Evolutionary conservation across 306 rosid species (phyloP).

Genomic region (Fragaria vesca): DNA sequence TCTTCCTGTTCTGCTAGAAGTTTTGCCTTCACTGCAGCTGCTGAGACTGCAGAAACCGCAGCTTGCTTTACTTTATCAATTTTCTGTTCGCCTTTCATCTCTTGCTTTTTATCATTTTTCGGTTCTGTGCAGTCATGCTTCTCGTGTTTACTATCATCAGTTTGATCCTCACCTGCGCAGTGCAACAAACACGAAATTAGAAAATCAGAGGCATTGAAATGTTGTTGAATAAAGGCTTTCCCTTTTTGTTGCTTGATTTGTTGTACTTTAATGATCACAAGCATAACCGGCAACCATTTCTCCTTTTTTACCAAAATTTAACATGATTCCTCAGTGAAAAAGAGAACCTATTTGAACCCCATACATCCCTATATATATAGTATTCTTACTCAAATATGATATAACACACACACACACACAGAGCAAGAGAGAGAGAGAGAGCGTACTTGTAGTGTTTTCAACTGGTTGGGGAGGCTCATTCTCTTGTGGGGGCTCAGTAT

Average conservation of each 20-base stretch:
- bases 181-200: slow-evolving; percentile 11
- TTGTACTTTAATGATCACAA: background rate
- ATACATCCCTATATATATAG: background rate
- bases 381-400: background rate
- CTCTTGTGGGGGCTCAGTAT: slow-evolving; percentile 36
- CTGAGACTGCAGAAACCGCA: slow-evolving; percentile 77
- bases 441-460: slow-evolving; percentile 42
- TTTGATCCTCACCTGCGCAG: slow-evolving; percentile 49
- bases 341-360: background rate
- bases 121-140: slow-evolving; percentile 24
- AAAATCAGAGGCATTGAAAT: background rate
- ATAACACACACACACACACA: background rate
- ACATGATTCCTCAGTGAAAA: background rate
- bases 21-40: slow-evolving; percentile 87
- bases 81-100: slow-evolving; percentile 39
- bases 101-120: background rate
- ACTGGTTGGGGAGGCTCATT: slow-evolving; percentile 42
- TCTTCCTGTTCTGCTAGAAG: slow-evolving; percentile 84
- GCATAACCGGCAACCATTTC: background rate
- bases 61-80: slow-evolving; percentile 66
- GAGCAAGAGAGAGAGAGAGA: slow-evolving; percentile 15
- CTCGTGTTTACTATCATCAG: slow-evolving; percentile 39
- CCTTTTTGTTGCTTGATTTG: background rate
- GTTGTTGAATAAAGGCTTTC: background rate
- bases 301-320: background rate